These are phyloP conservation scores for Solanum etuberosum DNA, from an alignment of 257 asterid species.

Conservation along the genomic window DNA sequence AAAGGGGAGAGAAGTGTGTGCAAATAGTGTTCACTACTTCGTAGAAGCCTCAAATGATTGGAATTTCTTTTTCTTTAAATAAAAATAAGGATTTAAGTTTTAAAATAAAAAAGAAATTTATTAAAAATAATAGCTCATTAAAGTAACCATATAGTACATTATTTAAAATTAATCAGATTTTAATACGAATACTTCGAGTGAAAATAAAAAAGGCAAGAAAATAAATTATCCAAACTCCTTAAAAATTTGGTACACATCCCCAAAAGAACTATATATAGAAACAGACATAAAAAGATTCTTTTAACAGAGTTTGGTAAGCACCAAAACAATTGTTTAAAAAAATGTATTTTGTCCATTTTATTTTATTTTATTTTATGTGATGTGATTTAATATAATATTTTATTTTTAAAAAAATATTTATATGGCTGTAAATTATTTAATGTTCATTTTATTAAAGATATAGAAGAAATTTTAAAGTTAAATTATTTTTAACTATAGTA, in stretches of 20 bases:
- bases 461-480: accelerated
- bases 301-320: not conserved
- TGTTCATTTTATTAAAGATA: accelerated
- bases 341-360: not conserved
- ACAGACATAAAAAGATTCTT: not conserved
- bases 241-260: not conserved
- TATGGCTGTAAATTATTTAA: too few species aligned
- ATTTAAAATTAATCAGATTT: too few species aligned
- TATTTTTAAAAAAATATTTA: too few species aligned
- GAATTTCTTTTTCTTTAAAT: too few species aligned
- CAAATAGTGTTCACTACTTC: too few species aligned
- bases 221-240: not conserved
- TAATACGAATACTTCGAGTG: accelerated
- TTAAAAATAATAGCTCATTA: too few species aligned
- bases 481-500: accelerated
- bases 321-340: not conserved
- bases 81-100: too few species aligned
- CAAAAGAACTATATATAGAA: not conserved
- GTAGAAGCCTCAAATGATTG: not conserved
- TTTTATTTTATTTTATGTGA: too few species aligned
- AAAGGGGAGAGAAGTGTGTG: too few species aligned
- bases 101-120: too few species aligned
- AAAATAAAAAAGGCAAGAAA: not conserved
- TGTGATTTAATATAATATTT: too few species aligned
- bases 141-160: too few species aligned